Evolutionary conservation across 345 rosid species (phyloP), one percentile per base, ranked within the genome.

Genomic region (Acer negundo): DNA sequence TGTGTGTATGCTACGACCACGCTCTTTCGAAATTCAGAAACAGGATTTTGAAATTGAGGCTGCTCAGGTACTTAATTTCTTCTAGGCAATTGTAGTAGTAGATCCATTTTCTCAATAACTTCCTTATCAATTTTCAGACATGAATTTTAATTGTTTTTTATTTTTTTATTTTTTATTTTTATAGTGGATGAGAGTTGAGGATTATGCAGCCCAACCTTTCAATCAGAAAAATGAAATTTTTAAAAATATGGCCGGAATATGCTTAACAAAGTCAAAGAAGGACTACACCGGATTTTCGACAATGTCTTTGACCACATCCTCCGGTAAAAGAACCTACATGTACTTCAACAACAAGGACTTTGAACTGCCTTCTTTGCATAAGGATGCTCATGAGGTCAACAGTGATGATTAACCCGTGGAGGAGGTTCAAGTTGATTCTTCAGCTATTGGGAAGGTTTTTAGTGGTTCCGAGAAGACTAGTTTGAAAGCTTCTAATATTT

Each of bases 151-250:
- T 40, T 40, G 7, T 40, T 40, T 7, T 40, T 40, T 1, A 40
- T 28, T 28, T 28, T 28, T 28, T 28, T 2, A 28, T 47, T 47
- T 47, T 40, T n/a, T n/a, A n/a, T n/a, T n/a, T 5, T 47, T 47
- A 10, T 79, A 94, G 97, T 94, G 98, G 94, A 92, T 94, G 93
- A 79, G 88, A 9, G 67, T 89, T 20, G 77, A 86, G 38, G 97
- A 92, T 17, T 94, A 92, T 53, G 86, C 89, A 49, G 82, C 84
- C 8, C 97, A 94, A 66, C 87, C 91, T 3, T 91, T 79, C 76
- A 76, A 85, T 66, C 76, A 75, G 40, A 22, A 78, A 31, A 81
- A 90, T 5, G 78, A 82, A 79, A 71, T 83, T 47, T 91, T 94
- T 86, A 80, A 78, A 58, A 62, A 73, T 75, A 67, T 90, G 62